These are phyloP conservation scores for Jackrogersella minutella DNA, from an alignment of 495 filamentous ascomycete genomes.

Conservation along the genomic window DNA sequence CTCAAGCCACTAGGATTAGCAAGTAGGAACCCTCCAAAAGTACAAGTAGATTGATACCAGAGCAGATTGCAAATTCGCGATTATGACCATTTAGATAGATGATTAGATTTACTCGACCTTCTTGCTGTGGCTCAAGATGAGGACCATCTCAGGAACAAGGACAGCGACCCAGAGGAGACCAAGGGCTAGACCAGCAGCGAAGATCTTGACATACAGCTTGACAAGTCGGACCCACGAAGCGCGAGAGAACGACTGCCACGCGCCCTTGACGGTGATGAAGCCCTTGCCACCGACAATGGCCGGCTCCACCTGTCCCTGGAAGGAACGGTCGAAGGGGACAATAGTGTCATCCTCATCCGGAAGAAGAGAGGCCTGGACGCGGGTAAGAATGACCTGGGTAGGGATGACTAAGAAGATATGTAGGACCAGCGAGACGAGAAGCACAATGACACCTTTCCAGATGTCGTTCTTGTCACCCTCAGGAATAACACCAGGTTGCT, in stretches of 20 bases:
- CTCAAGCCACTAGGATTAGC: not conserved
- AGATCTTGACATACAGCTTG: slow-evolving; percentile 73
- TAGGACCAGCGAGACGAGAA: slow-evolving; percentile 38
- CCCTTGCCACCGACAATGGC: slow-evolving; percentile 74
- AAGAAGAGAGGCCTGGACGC: slow-evolving; percentile 61
- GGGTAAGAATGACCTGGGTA: slow-evolving; percentile 52
- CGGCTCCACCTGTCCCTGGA: slow-evolving; percentile 58
- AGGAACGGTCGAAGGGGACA: slow-evolving; percentile 61
- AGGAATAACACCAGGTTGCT: slow-evolving; percentile 28
- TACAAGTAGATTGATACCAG: slow-evolving; percentile 1
- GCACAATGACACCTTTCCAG: slow-evolving; percentile 48
- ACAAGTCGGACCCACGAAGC: slow-evolving; percentile 69
- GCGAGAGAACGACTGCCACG: slow-evolving; percentile 74
- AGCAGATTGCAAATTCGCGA: not conserved
- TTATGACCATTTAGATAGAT: not conserved
- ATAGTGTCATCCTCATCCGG: slow-evolving; percentile 58
- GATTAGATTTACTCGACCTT: slow-evolving; percentile 28
- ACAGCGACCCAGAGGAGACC: slow-evolving; percentile 56
- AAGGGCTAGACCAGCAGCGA: slow-evolving; percentile 52
- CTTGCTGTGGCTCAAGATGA: slow-evolving; percentile 43
- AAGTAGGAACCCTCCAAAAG: not conserved
- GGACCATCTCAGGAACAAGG: slow-evolving; percentile 45
- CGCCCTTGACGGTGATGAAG: slow-evolving; percentile 71
- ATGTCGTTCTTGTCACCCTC: slow-evolving; percentile 31
- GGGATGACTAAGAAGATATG: slow-evolving; percentile 52